Evolutionary conservation across 257 asterid species (phyloP), one percentile per base, ranked within the genome.

Genomic region (Craterostigma plantagineum): DNA sequence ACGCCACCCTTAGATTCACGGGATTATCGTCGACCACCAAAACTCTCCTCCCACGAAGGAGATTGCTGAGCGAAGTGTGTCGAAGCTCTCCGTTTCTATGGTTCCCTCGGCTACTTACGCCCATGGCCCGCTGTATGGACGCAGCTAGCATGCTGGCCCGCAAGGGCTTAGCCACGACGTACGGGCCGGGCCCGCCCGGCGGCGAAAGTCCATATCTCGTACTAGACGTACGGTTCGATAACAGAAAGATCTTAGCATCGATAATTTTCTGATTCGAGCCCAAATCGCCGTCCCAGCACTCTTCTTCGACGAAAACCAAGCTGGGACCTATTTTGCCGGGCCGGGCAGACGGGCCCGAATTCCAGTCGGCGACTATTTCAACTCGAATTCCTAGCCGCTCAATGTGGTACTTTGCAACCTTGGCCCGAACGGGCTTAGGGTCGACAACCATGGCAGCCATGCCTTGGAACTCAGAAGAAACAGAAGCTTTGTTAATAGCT

Each of bases 1-100:
- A 78, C 10, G 98, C 93, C 27, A 87, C 98, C 55, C 66, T 72
- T 35, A 87, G 93, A 65, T 87, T 87, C 60, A 87, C 95, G n/a
- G 43, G 69, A 48, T 83, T 80, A 52, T 87, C 98, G 53, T 87
- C 98, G 11, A 87, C 93, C 1, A 87, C 92, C 35, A 87, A 65
- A 44, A 87, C 73, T 51, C 65, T 76, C 51, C 92, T 75, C 47
- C 92, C 93, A 6, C 37, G 75, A 42, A 87, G 93, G 52, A 87
- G 92, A 52, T 52, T 69, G 54, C 76, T 60, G 17, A 79, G 77
- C 44, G 83, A 54, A 51, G 62, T 46, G 17, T 61, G 50, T 7
- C 65, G 64, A 35, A 55, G 67, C 57, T 68, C 81, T 18, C 76
- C 86, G 16, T 67, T 65, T 17, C 76, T 47, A 30, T 47, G 41